Base-by-base conservation (phyloP, 2,329 filamentous ascomycete genomes). In the Curvularia spicifera region DNA sequence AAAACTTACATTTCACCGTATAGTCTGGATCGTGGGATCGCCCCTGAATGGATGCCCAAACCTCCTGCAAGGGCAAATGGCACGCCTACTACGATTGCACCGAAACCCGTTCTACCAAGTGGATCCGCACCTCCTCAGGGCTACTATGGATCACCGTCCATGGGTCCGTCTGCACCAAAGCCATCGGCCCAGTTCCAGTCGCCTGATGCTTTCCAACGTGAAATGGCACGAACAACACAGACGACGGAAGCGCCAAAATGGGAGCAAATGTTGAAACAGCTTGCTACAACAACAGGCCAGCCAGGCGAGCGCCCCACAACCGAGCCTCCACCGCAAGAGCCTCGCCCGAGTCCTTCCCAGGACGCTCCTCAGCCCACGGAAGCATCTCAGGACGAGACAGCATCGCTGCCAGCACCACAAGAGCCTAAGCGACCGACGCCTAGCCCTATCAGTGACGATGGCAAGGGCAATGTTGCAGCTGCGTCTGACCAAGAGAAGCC, bases 1-100 rank as follows among this genome's bases (percentile, higher is more conserved):
- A 78, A 79, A 68, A 76, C 76, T 69, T 81, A 82, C 71, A 75
- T 79, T 53, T 81, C 79, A 61, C 80, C 80, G 57, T 82, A 81
- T 67, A 74, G 77, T 63, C 73, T 73, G 51, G 75, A 75, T 59
- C 77, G 76, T 57, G 78, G 77, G 40, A 80, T 79, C 56, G 69
- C 76, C 26, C 63, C 75, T 13, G 74, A 77, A 53, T 81, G 78
- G 69, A 74, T 72, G 66, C 75, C 77, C 8, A 67, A 70, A 51
- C 61, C 61, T 15, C 49, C 64, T 10, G 47, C 31, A 15, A 47
- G 46, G 45, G 37, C 58, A 37, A 51, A 40, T 51, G 53, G 60
- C 22, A 42, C 60, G 42, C 52, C 63, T 43, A 65, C 44, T 45
- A 43, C 57, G 12, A 61, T 60, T 44, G 57, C 68, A n/a, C 60